Percentiles rank a stretch among this genome's conserved stretches.
phyloP scores from a whole-genome alignment of 2,329 filamentous ascomycete species.

The Knufia fluminis region DNA sequence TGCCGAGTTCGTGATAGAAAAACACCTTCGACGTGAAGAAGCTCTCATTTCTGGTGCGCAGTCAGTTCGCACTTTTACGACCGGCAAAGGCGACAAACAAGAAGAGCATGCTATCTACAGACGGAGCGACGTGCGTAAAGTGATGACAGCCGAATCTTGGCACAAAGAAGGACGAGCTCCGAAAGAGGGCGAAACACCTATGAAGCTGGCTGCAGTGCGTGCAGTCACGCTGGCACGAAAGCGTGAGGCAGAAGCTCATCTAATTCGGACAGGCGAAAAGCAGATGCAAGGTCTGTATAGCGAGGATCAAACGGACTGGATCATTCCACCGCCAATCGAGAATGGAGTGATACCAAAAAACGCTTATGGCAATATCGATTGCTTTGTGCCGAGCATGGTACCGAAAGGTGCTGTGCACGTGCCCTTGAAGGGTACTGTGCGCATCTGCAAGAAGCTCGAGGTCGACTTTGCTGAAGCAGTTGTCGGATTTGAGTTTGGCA shows the following conservation, averaged over 20 bases:
- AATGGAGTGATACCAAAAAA: slow-evolving; percentile 89
- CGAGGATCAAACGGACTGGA: slow-evolving; percentile 83
- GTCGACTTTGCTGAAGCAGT: slow-evolving; percentile 92
- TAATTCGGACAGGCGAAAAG: slow-evolving; percentile 71
- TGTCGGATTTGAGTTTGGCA: slow-evolving; percentile 91
- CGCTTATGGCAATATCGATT: slow-evolving; percentile 89
- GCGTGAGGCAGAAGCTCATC: slow-evolving; percentile 77
- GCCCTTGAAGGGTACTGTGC: slow-evolving; percentile 64
- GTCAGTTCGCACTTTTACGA: slow-evolving; percentile 65
- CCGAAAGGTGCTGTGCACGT: slow-evolving; percentile 77
- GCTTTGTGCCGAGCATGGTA: slow-evolving; percentile 90
- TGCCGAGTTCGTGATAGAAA: slow-evolving; percentile 71
- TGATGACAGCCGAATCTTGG: slow-evolving; percentile 92
- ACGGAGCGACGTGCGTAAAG: slow-evolving; percentile 68
- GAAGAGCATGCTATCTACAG: slow-evolving; percentile 73
- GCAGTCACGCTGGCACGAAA: slow-evolving; percentile 82
- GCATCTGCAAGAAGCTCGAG: slow-evolving; percentile 71
- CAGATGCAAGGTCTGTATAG: slow-evolving; percentile 79
- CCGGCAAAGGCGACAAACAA: slow-evolving; percentile 62
- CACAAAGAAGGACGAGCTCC: slow-evolving; percentile 88
- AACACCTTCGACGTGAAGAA: slow-evolving; percentile 86
- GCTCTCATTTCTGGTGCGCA: slow-evolving; percentile 62
- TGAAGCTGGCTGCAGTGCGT: slow-evolving; percentile 83
- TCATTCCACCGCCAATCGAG: slow-evolving; percentile 77
- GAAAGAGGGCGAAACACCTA: slow-evolving; percentile 57